Evolutionary conservation across 2,329 filamentous ascomycete species (phyloP), one percentile per base, ranked within the genome.

Genomic region (Cladobotryum protrusum): DNA sequence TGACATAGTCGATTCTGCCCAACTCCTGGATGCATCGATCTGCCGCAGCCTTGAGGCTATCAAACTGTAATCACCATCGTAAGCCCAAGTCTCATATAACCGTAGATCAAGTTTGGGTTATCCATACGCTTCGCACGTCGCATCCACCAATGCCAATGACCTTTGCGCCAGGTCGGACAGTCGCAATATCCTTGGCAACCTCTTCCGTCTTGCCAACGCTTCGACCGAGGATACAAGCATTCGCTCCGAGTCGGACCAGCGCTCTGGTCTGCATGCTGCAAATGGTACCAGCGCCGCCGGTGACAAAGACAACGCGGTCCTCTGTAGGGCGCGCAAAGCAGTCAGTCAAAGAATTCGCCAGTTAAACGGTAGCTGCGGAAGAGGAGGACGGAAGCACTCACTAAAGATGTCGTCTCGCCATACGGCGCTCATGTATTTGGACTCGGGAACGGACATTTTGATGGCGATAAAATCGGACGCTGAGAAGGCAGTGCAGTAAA

Each of bases 191-290:
- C 55, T 78, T 79, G 4, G 93, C 93, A 60, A 82, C 85, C 2
- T 72, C 70, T 66, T 93, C 86, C 0, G 92, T 97, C 76, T 96
- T 96, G 59, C 89, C 83, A 41, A 85, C 80, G 66, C 89, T 96
- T 59, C 93, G 86, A 37, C 93, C 93, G 50, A 97, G 81, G 63
- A 99, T 97, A 69, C 88, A 95, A 45, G 93, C 93, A 61, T 97
- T 86, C 41, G 90, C 92, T 47, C 93, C 93, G 7, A 99, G 82
- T 55, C 91, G 81, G 19, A 99, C 90, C 52, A 99, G 75, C 4
- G 93, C 93, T 56, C 90, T 82, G 32, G 95, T 93, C 73, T 97
- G 93, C 49, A 88, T 90, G 60, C 87, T 93, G 74, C 93, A 96
- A 63, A 99, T 97, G 20, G 87, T 86, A 49, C 93, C 92, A 5